Percentiles rank a stretch among this genome's conserved stretches.
These are phyloP conservation scores for Russula emetica DNA, from an alignment of 768 basidiomycete species.

Conservation along the genomic window DNA sequence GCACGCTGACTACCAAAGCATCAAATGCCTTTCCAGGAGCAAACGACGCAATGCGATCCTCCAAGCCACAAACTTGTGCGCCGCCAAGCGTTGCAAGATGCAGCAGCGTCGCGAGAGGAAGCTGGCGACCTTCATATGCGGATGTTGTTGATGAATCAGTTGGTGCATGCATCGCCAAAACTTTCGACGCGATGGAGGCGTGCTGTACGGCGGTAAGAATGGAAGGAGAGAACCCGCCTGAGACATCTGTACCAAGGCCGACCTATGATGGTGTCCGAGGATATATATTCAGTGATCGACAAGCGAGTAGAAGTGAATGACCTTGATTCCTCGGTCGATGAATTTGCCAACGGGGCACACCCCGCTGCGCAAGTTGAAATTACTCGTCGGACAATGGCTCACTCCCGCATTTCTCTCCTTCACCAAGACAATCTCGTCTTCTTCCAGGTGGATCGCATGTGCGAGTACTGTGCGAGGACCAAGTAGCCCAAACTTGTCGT, in stretches of 20 bases:
- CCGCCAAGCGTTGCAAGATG: slow-evolving; percentile 93
- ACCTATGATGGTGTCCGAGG: slow-evolving; percentile 48
- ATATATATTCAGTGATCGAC: background rate
- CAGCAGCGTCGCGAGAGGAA: slow-evolving; percentile 70
- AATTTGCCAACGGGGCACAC: slow-evolving; percentile 73
- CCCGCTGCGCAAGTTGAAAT: slow-evolving; percentile 87
- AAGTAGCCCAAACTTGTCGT: slow-evolving; percentile 74
- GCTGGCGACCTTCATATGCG: slow-evolving; percentile 53
- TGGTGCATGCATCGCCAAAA: slow-evolving; percentile 49
- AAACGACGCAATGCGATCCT: slow-evolving; percentile 70
- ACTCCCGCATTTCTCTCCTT: slow-evolving; percentile 63
- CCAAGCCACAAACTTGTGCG: slow-evolving; percentile 73
- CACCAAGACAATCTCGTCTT: slow-evolving; percentile 70
- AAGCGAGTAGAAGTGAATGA: background rate
- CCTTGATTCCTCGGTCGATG: slow-evolving; percentile 85
- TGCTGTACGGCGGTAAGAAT: slow-evolving; percentile 73
- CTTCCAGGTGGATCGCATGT: slow-evolving; percentile 77
- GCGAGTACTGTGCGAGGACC: slow-evolving; percentile 79
- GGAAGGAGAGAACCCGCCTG: slow-evolving; percentile 81
- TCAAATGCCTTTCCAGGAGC: slow-evolving; percentile 83
- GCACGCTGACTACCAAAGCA: slow-evolving; percentile 68
- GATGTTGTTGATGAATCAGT: background rate
- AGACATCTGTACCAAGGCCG: slow-evolving; percentile 90
- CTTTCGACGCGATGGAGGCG: slow-evolving; percentile 77
- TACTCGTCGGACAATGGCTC: slow-evolving; percentile 92